A percentile compares a stretch with the other conserved stretches of the same genome.
Evolutionary conservation across 371 early-diverging fungal genomes (phyloP).

Genomic region (Mucor circinelloides): DNA sequence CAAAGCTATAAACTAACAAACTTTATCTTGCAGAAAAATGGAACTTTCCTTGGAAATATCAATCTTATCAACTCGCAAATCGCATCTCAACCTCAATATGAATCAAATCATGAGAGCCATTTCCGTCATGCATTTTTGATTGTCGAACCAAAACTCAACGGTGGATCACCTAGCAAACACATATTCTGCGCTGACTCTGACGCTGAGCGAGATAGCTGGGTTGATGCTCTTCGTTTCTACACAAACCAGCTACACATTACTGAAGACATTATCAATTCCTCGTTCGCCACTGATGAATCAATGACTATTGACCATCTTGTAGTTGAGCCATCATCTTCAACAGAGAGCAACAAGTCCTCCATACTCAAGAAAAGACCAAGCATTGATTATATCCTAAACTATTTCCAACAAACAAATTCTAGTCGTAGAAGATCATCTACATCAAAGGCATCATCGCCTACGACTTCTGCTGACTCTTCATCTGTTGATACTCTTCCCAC

Average conservation of each 20-base stretch:
- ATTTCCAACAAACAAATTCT: background rate
- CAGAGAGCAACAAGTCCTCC: slow-evolving; percentile 1
- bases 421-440: background rate
- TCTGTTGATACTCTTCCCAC: background rate
- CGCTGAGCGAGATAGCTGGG: slow-evolving; percentile 87
- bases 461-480: background rate
- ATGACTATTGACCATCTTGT: background rate
- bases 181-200: slow-evolving; percentile 89
- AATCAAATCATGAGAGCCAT: slow-evolving; percentile 44
- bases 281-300: background rate
- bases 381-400: slow-evolving; percentile 1
- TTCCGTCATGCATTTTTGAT: slow-evolving; percentile 80
- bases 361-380: slow-evolving; percentile 5
- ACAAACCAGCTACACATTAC: background rate
- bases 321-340: slow-evolving; percentile 15
- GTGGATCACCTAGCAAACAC: slow-evolving; percentile 65
- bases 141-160: slow-evolving; percentile 67
- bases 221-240: slow-evolving; percentile 25
- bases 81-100: slow-evolving; percentile 41
- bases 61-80: slow-evolving; percentile 56
- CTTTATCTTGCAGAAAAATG: slow-evolving; percentile 44
- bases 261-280: slow-evolving; percentile 1
- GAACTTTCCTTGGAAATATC: slow-evolving; percentile 60
- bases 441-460: background rate
- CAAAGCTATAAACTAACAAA: background rate